Evolutionary conservation across 495 filamentous ascomycete genomes (phyloP).

Genomic region (Aspergillus funiculosus): DNA sequence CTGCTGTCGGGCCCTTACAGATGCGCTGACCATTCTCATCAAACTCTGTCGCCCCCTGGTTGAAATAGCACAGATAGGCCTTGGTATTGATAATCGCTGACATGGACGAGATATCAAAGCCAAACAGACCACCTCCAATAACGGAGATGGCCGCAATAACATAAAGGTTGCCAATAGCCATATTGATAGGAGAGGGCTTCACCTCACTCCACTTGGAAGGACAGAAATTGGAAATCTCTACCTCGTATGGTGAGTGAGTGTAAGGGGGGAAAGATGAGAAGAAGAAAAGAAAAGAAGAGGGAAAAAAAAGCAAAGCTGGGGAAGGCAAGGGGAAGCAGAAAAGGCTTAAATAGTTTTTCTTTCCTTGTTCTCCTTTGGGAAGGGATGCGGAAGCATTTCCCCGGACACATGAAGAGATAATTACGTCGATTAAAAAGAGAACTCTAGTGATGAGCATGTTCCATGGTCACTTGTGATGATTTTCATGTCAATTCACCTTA

Average conservation of each 20-base stretch:
- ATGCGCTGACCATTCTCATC: conserved; percentile 19
- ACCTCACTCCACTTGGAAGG: too few species aligned
- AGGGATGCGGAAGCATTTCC: background rate
- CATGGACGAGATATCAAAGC: conserved; percentile 81
- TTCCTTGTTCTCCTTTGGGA: background rate
- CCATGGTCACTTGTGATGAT: background rate
- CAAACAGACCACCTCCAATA: conserved; percentile 74
- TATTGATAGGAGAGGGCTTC: conserved; percentile 1
- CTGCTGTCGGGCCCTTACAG: conserved; percentile 45
- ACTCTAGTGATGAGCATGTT: too few species aligned
- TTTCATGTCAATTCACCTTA: background rate
- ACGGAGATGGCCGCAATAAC: conserved; percentile 70
- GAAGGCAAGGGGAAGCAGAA: conserved; percentile 6
- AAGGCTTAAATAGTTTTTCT: background rate
- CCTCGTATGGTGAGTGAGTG: background rate
- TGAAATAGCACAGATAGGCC: conserved; percentile 60
- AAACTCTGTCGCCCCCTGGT: conserved; percentile 35
- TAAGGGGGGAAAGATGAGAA: background rate
- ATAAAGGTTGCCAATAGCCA: conserved; percentile 59
- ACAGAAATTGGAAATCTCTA: too few species aligned
- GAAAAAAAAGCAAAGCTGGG: conserved; percentile 1
- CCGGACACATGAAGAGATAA: background rate
- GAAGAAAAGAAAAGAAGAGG: background rate
- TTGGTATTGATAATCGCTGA: conserved; percentile 61
- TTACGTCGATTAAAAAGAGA: background rate